A percentile compares a stretch with the other conserved stretches of the same genome.
phyloP scores from a whole-genome alignment of 176 grass and related monocot genomes.

The Musa itinerans region DNA sequence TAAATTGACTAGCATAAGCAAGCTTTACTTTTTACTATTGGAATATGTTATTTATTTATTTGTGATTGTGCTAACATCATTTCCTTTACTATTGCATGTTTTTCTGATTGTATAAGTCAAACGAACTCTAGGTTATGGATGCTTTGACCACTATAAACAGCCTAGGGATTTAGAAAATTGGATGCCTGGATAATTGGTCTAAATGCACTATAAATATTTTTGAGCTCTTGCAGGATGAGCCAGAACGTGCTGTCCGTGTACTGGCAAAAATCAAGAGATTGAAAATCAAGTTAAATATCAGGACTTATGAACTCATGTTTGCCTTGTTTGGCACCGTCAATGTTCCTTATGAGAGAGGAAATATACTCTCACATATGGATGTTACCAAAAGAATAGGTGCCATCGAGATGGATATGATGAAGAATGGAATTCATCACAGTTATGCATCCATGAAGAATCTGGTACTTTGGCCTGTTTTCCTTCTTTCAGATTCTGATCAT shows the following conservation, averaged over 20 bases:
- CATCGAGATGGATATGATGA: constrained; percentile 83
- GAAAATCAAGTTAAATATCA: constrained; percentile 54
- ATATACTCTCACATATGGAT: constrained; percentile 63
- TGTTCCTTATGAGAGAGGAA: constrained; percentile 74
- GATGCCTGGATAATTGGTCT: neutral
- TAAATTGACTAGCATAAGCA: neutral
- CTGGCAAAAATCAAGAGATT: constrained; percentile 56
- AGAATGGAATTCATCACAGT: constrained; percentile 56
- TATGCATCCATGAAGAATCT: constrained; percentile 60
- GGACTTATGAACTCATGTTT: constrained; percentile 69
- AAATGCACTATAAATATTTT: neutral
- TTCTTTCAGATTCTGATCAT: neutral
- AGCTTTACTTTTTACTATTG: neutral
- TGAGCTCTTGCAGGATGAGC: constrained; percentile 48
- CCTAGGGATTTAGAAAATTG: neutral
- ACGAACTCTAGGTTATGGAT: neutral
- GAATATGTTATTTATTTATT: neutral
- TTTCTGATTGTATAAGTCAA: neutral
- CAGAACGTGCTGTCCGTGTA: constrained; percentile 61
- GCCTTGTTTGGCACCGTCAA: constrained; percentile 71
- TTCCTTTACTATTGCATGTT: neutral
- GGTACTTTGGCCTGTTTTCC: constrained; percentile 35
- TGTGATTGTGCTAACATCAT: neutral
- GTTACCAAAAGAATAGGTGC: constrained; percentile 72
- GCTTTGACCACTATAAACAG: neutral